A percentile compares a stretch with the other conserved stretches of the same genome.
Evolutionary conservation across 1,284 basidiomycete species (phyloP).

Genomic region (Pterulicium gracile): DNA sequence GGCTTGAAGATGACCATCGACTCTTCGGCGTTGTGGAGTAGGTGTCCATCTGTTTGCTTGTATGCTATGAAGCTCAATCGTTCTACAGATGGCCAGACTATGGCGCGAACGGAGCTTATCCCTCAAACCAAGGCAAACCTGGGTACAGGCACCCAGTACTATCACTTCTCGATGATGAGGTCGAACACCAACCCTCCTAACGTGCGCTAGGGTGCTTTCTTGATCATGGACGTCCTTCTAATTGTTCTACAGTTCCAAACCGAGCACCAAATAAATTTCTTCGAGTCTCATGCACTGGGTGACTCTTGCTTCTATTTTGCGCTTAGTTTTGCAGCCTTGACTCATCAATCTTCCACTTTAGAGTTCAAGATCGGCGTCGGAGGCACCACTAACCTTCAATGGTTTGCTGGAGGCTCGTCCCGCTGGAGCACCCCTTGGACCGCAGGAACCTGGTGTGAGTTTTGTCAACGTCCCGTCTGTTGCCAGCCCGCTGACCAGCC

Average conservation of each 20-base stretch:
- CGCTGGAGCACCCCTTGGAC: conserved; percentile 44
- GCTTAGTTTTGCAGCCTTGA: not conserved
- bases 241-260: conserved; percentile 30
- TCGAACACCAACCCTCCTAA: conserved; percentile 39
- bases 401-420: conserved; percentile 35
- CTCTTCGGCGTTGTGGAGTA: conserved; percentile 25
- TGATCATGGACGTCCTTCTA: no score
- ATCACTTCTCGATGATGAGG: conserved; percentile 51
- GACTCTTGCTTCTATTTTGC: conserved; percentile 10
- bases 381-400: conserved; percentile 38
- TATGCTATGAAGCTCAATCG: not conserved
- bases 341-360: not conserved
- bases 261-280: conserved; percentile 52
- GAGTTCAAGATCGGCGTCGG: conserved; percentile 51
- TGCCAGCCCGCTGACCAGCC: not conserved
- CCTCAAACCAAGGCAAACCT: conserved; percentile 48
- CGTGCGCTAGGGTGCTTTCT: no score
- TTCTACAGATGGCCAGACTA: conserved; percentile 11
- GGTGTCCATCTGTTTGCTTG: not conserved
- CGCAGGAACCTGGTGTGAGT: conserved; percentile 34
- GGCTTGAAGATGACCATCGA: conserved; percentile 50
- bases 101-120: conserved; percentile 40
- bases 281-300: conserved; percentile 60
- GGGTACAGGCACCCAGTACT: conserved; percentile 49
- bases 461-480: not conserved